Base-by-base conservation (phyloP, 352 stramenopile genomes). In the Peronospora farinosa region DNA sequence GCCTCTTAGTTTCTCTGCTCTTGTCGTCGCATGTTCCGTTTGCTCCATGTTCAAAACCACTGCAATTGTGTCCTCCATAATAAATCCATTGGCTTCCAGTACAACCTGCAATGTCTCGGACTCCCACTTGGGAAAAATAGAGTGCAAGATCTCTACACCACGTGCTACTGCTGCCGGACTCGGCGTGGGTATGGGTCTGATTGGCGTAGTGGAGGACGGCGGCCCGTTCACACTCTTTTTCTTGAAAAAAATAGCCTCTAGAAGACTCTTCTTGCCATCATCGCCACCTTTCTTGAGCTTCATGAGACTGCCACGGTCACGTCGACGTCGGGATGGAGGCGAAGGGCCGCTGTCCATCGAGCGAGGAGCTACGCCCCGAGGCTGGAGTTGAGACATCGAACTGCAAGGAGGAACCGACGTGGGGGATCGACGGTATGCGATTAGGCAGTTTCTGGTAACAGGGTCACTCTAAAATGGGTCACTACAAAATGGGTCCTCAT, bases 101-200 rank as follows among this genome's bases (percentile, higher is more conserved):
- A 93, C 67, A 21, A 86, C 70, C 15, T 81, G 67, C 52, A 93
- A 41, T 17, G 78, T 70, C 44, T 67, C 67, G 10, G 57, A 46
- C 41, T 93, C 82, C 82, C 82, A 93, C 27, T 74, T 81, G 2
- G 79, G 82, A 62, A 93, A 93, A 40, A 93, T 91, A 9, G 77
- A 85, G 43, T 75, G 65, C 36, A 93, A 47, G 35, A 91, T 88
- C 44, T 86, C 77, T 0, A 89, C 70, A 7, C 75, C 75, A 9
- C 77, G 75, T 2, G 60, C 71, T 36, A 86, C 67, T 1, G 78
- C 71, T 19, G 68, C 71, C 8, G 68, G 49, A 27, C 56, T 79
- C 5, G 77, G 72, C n/a, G 58, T 54, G 1, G 57, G 40, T 2
- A 43, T 48, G 8, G 30, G 39, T 30, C 35, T 30, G 19, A 42